Base-by-base conservation (phyloP, 352 stramenopile genomes). In the Pythium myriotylum region DNA sequence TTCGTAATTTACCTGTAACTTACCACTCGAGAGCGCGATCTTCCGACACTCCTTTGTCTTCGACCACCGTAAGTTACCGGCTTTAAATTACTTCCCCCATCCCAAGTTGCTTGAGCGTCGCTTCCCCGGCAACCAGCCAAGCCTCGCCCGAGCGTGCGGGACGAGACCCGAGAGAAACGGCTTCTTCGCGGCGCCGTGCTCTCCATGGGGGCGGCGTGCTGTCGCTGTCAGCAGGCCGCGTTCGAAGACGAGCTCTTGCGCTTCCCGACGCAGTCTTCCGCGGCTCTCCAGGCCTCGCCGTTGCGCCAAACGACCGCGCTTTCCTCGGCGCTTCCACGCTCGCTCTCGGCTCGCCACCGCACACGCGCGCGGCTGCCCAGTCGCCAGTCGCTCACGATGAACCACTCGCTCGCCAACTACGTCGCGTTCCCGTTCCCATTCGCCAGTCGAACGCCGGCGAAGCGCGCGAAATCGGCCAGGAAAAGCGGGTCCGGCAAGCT, bases 341-440 rank as follows among this genome's bases (percentile, higher is more conserved):
- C 19, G 23, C 19, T 10, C 1, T 26, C 52, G 35, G 23, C 20
- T 9, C 57, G 47, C 23, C 49, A 61, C n/a, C 35, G 49, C 24
- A 16, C 48, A 20, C 76, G 23, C 45, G 64, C 46, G 53, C 45
- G 56, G 0, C 48, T 60, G 12, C 61, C 61, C 1, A 68, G 61
- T 19, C 61, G 61, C 48, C 61, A 68, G 54, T 68, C 61, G 13
- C 37, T 59, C 27, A 59, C 59, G 33, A 72, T 84, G 42, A 81
- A 73, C 22, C 80, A 87, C 60, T 82, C 81, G 16, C 73, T 92
- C 5, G 74, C 73, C 24, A 92, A 79, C 67, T 92, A 92, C 65
- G 73, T 90, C 17, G 81, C 81, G 14, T 92, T 92, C 60, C 78
- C 84, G 43, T 92, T 92, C 64, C 84, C 84, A 17, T 92, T 91